Percentiles rank a stretch among this genome's conserved stretches.
Evolutionary conservation across 768 basidiomycete species (phyloP).

Genomic region (Podaxis sp.): DNA sequence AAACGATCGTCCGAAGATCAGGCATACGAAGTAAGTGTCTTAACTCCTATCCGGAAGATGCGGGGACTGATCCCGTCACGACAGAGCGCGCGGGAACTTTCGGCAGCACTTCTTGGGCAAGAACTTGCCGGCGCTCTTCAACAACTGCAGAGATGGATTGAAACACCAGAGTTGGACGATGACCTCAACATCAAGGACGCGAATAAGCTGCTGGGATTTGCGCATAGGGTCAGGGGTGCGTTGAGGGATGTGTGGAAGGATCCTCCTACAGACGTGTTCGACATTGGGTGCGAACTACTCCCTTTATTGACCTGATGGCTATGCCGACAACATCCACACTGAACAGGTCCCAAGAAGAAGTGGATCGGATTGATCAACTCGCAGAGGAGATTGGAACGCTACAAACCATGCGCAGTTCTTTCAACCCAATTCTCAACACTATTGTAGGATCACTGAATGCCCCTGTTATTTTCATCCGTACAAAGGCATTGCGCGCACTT

Average conservation of each 20-base stretch:
- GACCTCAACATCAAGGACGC: conserved; percentile 44
- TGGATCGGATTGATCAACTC: conserved; percentile 61
- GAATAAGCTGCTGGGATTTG: conserved; percentile 46
- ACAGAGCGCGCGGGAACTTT: conserved; percentile 83
- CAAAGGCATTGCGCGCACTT: conserved; percentile 88
- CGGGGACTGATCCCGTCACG: conserved; percentile 3
- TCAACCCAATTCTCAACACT: conserved; percentile 79
- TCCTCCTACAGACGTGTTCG: conserved; percentile 70
- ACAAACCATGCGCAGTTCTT: conserved; percentile 75
- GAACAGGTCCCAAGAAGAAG: conserved; percentile 70
- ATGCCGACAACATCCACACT: background rate
- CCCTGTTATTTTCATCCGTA: conserved; percentile 87
- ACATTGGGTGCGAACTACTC: conserved; percentile 59
- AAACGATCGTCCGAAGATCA: conserved; percentile 79
- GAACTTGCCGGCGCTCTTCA: conserved; percentile 75
- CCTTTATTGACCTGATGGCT: background rate
- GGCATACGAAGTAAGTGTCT: conserved; percentile 66
- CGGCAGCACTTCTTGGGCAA: conserved; percentile 76
- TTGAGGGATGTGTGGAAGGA: conserved; percentile 77
- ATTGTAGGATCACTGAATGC: conserved; percentile 82
- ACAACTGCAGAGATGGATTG: conserved; percentile 51
- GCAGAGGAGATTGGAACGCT: conserved; percentile 76
- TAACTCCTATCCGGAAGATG: background rate
- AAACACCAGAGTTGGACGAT: conserved; percentile 43
- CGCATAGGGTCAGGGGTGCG: conserved; percentile 57